Evolutionary conservation across 176 grass and related monocot genomes (phyloP).

Genomic region (Oryza glumipatula): DNA sequence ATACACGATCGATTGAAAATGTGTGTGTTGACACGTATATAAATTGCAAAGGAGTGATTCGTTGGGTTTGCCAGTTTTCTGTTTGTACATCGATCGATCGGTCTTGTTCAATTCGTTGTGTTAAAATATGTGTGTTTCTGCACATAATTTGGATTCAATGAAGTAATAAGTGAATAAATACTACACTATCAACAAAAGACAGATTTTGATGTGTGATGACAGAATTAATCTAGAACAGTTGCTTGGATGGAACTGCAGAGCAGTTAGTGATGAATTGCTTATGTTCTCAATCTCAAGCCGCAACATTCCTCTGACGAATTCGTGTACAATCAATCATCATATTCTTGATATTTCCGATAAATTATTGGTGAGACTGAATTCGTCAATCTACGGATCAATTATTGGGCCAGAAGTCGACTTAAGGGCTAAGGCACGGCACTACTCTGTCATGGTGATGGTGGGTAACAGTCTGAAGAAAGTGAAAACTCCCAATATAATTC

Average conservation of each 20-base stretch:
- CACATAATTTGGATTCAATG: background rate
- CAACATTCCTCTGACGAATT: background rate
- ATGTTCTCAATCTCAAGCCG: background rate
- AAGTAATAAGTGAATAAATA: conserved; percentile 22
- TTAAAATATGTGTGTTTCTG: background rate
- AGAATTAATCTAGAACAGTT: conserved; percentile 15
- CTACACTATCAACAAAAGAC: background rate
- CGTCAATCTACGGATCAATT: background rate
- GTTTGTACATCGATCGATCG: background rate
- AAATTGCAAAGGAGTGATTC: background rate
- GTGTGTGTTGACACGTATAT: conserved; percentile 3
- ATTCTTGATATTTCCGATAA: background rate
- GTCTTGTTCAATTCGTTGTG: conserved; percentile 35
- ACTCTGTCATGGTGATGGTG: background rate
- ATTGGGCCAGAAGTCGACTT: background rate
- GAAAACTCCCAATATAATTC: background rate
- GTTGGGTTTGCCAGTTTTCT: background rate
- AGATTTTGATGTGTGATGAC: background rate
- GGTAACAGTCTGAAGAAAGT: background rate
- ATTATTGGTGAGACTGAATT: conserved; percentile 21
- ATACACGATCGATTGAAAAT: background rate
- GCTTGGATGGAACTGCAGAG: background rate
- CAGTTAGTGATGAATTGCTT: background rate
- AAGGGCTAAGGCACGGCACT: background rate
- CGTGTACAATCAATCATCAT: background rate